Percentiles rank a stretch among this genome's conserved stretches.
These are phyloP conservation scores for Acacia melanoxylon DNA, from an alignment of 306 rosid species.

Conservation along the genomic window DNA sequence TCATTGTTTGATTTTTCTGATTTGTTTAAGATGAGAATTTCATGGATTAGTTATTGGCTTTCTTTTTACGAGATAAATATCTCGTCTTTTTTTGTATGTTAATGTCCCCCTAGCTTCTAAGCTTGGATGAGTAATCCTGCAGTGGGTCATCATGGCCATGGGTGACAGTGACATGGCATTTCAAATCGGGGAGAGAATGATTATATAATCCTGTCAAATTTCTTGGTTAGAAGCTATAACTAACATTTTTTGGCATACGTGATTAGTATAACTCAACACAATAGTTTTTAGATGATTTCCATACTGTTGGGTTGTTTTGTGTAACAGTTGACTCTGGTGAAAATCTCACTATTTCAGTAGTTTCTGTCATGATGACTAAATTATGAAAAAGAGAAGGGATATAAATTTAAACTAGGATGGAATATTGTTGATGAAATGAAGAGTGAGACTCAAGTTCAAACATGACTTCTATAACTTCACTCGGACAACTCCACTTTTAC, in stretches of 20 bases:
- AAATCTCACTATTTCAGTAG: neutral
- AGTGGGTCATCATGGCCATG: neutral
- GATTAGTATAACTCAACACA: neutral
- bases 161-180: neutral
- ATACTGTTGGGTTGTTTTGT: neutral
- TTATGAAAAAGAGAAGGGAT: neutral
- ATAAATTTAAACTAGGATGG: neutral
- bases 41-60: neutral
- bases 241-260: neutral
- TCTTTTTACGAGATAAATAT: neutral
- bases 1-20: constrained; percentile 12
- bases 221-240: neutral
- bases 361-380: neutral
- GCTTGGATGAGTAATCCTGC: neutral
- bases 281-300: neutral
- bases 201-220: neutral
- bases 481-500: too few species aligned
- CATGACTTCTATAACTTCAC: too few species aligned
- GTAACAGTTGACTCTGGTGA: constrained; percentile 7
- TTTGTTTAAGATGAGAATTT: neutral
- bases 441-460: neutral
- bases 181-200: neutral
- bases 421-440: neutral
- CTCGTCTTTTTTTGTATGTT: neutral
- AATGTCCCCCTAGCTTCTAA: neutral